A percentile compares a stretch with the other conserved stretches of the same genome.
phyloP scores from a whole-genome alignment of 352 stramenopile species.

The Phytophthora litchii region DNA sequence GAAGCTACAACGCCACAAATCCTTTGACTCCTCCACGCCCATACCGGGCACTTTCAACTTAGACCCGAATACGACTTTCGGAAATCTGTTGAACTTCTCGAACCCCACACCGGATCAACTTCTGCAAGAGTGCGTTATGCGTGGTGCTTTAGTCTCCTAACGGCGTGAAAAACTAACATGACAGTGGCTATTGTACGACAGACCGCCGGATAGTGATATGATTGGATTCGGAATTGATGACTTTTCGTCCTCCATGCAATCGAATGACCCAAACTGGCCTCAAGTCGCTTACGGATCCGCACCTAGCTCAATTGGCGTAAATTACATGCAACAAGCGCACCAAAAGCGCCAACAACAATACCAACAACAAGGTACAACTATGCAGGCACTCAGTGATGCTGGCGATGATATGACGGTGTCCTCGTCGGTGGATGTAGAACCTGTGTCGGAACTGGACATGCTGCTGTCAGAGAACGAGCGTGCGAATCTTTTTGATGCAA shows the following conservation, averaged over 20 bases:
- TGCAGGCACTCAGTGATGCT: constrained; percentile 13
- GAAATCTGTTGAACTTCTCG: constrained; percentile 22
- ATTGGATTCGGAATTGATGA: constrained; percentile 75
- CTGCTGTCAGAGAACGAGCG: constrained; percentile 71
- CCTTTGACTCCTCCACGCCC: constrained; percentile 63
- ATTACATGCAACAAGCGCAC: constrained; percentile 31
- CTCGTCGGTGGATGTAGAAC: constrained; percentile 24
- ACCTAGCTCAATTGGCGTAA: constrained; percentile 22
- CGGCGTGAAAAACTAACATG: constrained; percentile 5
- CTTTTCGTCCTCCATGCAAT: constrained; percentile 55
- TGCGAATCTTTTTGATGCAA: constrained; percentile 72
- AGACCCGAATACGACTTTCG: constrained; percentile 26
- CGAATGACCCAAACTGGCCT: constrained; percentile 44
- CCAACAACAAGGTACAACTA: constrained; percentile 20
- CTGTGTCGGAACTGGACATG: constrained; percentile 50
- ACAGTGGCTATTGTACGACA: constrained; percentile 9
- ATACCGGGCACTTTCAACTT: constrained; percentile 37
- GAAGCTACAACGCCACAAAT: constrained; percentile 68
- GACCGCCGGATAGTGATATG: constrained; percentile 58
- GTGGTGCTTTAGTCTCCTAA: background rate
- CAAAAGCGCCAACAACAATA: constrained; percentile 25
- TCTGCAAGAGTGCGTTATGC: constrained; percentile 58
- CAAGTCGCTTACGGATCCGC: constrained; percentile 30
- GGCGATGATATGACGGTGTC: constrained; percentile 16
- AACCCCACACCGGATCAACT: constrained; percentile 48